Base-by-base conservation (phyloP, 2,329 filamentous ascomycete genomes). In the Apiospora koreana region DNA sequence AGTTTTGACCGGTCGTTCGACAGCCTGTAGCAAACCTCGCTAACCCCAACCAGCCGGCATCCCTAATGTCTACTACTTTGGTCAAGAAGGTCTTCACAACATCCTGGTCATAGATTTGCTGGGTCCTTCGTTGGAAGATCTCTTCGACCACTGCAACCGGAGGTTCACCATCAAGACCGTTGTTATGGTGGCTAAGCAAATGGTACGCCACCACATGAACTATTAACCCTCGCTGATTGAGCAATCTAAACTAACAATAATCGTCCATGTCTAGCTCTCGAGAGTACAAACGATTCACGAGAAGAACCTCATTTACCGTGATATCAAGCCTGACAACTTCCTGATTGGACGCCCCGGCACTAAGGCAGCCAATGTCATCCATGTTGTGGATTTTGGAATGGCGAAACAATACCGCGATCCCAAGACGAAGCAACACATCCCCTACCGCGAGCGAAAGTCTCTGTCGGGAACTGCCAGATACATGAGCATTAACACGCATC, bases 261-360 rank as follows among this genome's bases (percentile, higher is more conserved):
- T n/a, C 7, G 28, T 3, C 58, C 65, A 58, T 46, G 35, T 71
- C 38, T 76, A 94, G 92, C 88, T 98, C 68, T 98, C 95, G 43
- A 91, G 95, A 74, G 95, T 99, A 35, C 95, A 91, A 82, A 91
- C 89, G 1, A 98, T 99, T 76, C 95, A 99, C 86, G 96, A 98
- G 84, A 98, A 98, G 89, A 98, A 98, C 83, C 88, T 98, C 73
- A 98, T 99, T 81, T 98, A 99, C 84, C 92, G 96, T 76, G 96
- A 99, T 80, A 98, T 99, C 87, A 99, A 99, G 83, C 96, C 96
- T 70, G 96, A 99, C 86, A 99, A 99, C 86, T 98, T 99, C 85
- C 89, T 99, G 73, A 98, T 98, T 77, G 96, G 96, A 69, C 91
- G 95, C 66, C 94, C 94, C 0, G 92, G 91, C 77, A 95, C 94